Evolutionary conservation across 257 asterid species (phyloP).

Genomic region (Knoxia roxburghii): DNA sequence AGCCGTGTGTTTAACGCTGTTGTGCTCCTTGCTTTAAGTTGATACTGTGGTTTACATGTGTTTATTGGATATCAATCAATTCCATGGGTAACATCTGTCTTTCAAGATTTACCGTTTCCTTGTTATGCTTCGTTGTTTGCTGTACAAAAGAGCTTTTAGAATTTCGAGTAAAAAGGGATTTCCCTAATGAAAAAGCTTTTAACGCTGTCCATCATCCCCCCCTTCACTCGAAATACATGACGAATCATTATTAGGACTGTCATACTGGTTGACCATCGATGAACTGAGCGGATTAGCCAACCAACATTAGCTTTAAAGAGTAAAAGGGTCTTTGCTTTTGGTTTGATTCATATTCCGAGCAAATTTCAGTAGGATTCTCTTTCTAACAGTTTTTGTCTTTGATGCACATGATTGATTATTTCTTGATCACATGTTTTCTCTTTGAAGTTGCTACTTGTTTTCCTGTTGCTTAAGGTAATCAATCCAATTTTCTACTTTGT

Average conservation of each 20-base stretch:
- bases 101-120: not conserved
- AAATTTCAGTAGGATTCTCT: not conserved
- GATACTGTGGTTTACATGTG: not conserved
- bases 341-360: too few species aligned
- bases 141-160: too few species aligned
- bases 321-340: too few species aligned
- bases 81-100: constrained; percentile 1
- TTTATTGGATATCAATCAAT: not conserved
- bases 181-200: too few species aligned
- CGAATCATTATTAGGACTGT: too few species aligned
- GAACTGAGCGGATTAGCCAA: too few species aligned
- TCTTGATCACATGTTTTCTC: not conserved
- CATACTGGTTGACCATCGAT: too few species aligned
- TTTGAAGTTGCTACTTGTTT: not conserved
- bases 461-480: not conserved
- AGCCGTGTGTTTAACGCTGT: not conserved
- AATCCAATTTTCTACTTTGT: constrained; percentile 12
- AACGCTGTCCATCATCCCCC: too few species aligned
- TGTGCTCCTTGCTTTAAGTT: not conserved
- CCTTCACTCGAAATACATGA: too few species aligned
- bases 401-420: not conserved
- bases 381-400: not conserved
- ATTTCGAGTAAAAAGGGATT: too few species aligned
- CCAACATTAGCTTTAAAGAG: too few species aligned
- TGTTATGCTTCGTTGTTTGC: not conserved